Conservation (phyloP, 2,329 filamentous ascomycete species). For the Monosporascus sp. region DNA sequence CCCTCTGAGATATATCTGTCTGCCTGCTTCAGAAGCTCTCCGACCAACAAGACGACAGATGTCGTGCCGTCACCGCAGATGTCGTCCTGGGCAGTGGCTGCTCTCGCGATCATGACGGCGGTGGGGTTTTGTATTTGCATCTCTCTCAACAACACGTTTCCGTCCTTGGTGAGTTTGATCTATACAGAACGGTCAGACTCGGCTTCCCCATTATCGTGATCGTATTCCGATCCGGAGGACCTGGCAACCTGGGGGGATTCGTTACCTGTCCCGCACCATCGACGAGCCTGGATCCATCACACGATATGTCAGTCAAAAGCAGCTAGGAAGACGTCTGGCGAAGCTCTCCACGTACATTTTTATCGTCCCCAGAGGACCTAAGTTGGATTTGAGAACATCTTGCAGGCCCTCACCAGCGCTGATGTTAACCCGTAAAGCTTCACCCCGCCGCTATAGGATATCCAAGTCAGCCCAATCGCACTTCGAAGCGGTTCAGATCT, state of each 20-base stretch:
- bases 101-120: slow-evolving; percentile 75
- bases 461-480: slow-evolving; percentile 30
- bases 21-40: slow-evolving; percentile 95
- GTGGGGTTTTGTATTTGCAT: slow-evolving; percentile 99
- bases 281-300: slow-evolving; percentile 48
- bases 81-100: slow-evolving; percentile 95
- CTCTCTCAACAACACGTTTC: slow-evolving; percentile 74
- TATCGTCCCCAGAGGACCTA: slow-evolving; percentile 88
- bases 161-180: slow-evolving; percentile 99
- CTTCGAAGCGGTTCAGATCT: slow-evolving; percentile 12
- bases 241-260: slow-evolving; percentile 10
- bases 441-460: slow-evolving; percentile 73
- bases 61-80: slow-evolving; percentile 98
- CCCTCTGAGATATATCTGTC: slow-evolving; percentile 94
- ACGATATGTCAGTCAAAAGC: slow-evolving; percentile 11
- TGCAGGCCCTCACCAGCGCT: slow-evolving; percentile 87
- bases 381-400: slow-evolving; percentile 92
- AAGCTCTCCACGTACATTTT: slow-evolving; percentile 67
- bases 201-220: slow-evolving; percentile 7
- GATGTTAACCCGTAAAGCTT: slow-evolving; percentile 96
- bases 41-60: slow-evolving; percentile 89
- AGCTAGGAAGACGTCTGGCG: slow-evolving; percentile 3
- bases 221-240: background rate
- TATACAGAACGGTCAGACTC: slow-evolving; percentile 33
- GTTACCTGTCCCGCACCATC: slow-evolving; percentile 64